Percentiles rank a stretch among this genome's conserved stretches.
These are phyloP conservation scores for Clitopilus passeckerianus DNA, from an alignment of 768 basidiomycete genomes.

Conservation along the genomic window DNA sequence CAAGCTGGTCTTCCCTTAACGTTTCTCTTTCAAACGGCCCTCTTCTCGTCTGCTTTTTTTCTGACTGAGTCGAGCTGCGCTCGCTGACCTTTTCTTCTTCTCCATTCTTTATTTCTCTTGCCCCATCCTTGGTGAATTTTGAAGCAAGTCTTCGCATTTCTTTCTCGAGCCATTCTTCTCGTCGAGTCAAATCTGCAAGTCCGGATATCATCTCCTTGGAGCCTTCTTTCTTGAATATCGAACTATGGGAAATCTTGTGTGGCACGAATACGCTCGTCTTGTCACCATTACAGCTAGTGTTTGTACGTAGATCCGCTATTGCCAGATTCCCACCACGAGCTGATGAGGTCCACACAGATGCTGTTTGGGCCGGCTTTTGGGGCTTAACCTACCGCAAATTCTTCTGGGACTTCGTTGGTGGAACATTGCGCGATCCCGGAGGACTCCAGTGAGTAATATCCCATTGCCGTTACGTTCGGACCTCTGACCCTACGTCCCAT, in stretches of 20 bases:
- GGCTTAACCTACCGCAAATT: conserved; percentile 87
- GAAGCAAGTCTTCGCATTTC: conserved; percentile 34
- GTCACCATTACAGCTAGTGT: conserved; percentile 64
- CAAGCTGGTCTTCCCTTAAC: conserved; percentile 3
- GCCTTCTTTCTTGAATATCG: conserved; percentile 1
- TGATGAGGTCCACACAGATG: conserved; percentile 32
- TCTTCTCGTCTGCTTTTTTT: conserved; percentile 15
- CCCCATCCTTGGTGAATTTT: conserved; percentile 21
- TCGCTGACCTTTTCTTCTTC: conserved; percentile 15
- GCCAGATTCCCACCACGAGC: background rate
- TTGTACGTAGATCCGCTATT: conserved; percentile 46
- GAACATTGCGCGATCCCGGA: conserved; percentile 71
- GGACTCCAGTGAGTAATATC: conserved; percentile 62
- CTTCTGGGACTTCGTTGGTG: conserved; percentile 94
- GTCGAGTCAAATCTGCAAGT: background rate
- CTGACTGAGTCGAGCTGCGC: conserved; percentile 23
- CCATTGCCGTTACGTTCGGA: background rate
- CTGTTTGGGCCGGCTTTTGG: conserved; percentile 78
- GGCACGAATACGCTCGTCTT: conserved; percentile 73
- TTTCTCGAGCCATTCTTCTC: conserved; percentile 10
- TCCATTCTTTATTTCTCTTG: conserved; percentile 21
- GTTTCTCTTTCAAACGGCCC: background rate
- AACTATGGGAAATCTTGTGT: conserved; percentile 76
- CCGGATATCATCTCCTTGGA: background rate
- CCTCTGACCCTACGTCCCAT: background rate